phyloP scores from a whole-genome alignment of 305 asterid species.

The Rubia tinctorum region DNA sequence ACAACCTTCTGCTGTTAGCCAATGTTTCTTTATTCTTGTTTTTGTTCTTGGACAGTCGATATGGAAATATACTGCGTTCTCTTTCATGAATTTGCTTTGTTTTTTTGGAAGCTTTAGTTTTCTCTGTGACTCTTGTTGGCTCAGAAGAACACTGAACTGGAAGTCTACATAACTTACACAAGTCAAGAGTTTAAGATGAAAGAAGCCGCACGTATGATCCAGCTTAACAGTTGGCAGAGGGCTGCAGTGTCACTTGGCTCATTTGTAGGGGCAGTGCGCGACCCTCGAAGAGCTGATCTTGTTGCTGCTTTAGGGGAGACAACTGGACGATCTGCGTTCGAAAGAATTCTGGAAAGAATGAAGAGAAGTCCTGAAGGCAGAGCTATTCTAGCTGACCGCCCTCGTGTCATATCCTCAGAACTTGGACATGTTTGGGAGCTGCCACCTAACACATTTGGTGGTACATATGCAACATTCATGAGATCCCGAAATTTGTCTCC shows the following conservation, averaged over 20 bases:
- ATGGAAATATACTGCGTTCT: background rate
- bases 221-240: slow-evolving; percentile 77
- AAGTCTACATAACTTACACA: background rate
- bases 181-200: slow-evolving; percentile 33
- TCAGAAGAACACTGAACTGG: background rate
- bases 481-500: slow-evolving; percentile 95
- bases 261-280: slow-evolving; percentile 77
- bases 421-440: slow-evolving; percentile 93
- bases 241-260: slow-evolving; percentile 93
- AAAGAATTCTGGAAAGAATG: slow-evolving; percentile 82
- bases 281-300: slow-evolving; percentile 90
- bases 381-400: slow-evolving; percentile 67
- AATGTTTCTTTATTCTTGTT: background rate
- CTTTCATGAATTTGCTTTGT: background rate
- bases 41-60: background rate
- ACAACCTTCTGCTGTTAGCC: background rate
- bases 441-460: slow-evolving; percentile 84
- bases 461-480: slow-evolving; percentile 92
- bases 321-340: slow-evolving; percentile 81
- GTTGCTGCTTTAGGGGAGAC: slow-evolving; percentile 96
- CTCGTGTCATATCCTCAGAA: slow-evolving; percentile 75
- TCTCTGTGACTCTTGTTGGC: background rate
- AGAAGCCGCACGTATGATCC: slow-evolving; percentile 38
- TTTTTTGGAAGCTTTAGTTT: background rate
- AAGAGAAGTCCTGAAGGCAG: slow-evolving; percentile 72